These are phyloP conservation scores for Tetracladium maxilliforme DNA, from an alignment of 2,329 filamentous ascomycete species.

Conservation along the genomic window DNA sequence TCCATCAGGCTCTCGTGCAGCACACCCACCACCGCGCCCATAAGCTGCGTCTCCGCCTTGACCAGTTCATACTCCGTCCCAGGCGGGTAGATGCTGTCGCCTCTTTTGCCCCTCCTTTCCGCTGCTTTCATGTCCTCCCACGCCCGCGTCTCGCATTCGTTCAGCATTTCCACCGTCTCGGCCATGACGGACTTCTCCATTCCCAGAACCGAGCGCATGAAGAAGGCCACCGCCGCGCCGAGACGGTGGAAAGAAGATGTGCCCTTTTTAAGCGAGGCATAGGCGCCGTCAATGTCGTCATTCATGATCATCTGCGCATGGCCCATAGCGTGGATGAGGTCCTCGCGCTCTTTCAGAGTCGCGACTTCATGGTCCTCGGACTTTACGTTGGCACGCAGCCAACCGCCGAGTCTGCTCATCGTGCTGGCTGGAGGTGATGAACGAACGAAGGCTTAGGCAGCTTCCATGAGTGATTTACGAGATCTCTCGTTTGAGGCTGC, in stretches of 20 bases:
- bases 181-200: slow-evolving; percentile 88
- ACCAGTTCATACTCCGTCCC: slow-evolving; percentile 81
- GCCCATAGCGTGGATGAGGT: slow-evolving; percentile 44
- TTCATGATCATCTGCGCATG: slow-evolving; percentile 67
- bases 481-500: too few species aligned
- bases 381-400: neutral
- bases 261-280: slow-evolving; percentile 54
- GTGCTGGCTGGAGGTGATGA: too few species aligned
- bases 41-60: slow-evolving; percentile 73
- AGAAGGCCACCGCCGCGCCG: slow-evolving; percentile 66
- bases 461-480: too few species aligned
- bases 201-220: slow-evolving; percentile 74
- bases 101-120: too few species aligned
- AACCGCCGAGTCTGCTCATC: slow-evolving; percentile 1
- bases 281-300: slow-evolving; percentile 78
- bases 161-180: slow-evolving; percentile 59
- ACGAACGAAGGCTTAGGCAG: too few species aligned
- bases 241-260: slow-evolving; percentile 81
- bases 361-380: too few species aligned
- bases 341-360: slow-evolving; percentile 33
- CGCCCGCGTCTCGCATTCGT: slow-evolving; percentile 61
- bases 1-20: slow-evolving; percentile 89
- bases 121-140: slow-evolving; percentile 65
- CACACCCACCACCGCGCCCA: slow-evolving; percentile 77
- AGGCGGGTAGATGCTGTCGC: slow-evolving; percentile 58